Evolutionary conservation across 2,329 filamentous ascomycete genomes (phyloP).

Genomic region (Aspergillus pseudoterreus): DNA sequence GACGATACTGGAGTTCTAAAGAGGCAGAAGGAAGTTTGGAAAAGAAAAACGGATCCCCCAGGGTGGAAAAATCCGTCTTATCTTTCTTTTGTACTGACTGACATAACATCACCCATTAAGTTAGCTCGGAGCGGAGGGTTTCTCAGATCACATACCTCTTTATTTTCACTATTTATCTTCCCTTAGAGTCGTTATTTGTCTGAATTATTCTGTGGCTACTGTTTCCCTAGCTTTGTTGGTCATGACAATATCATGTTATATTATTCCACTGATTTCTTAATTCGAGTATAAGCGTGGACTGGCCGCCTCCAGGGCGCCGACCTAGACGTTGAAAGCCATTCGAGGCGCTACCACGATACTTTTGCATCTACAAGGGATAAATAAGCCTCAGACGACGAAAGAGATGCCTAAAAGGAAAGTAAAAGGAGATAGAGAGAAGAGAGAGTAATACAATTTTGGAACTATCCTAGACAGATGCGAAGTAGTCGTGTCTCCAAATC

Average conservation of each 20-base stretch:
- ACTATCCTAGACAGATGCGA: neutral
- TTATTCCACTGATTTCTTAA: neutral
- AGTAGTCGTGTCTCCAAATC: neutral
- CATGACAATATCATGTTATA: neutral
- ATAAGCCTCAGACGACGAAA: neutral
- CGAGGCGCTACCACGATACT: too few relatives aligned
- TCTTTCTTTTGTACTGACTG: neutral
- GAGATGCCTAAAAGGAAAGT: neutral
- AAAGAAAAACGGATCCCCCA: neutral
- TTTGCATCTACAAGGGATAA: too few relatives aligned
- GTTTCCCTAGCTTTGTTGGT: neutral
- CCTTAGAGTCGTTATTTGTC: neutral
- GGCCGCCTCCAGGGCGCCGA: neutral
- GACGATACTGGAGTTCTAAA: neutral
- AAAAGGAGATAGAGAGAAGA: neutral
- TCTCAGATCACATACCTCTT: neutral
- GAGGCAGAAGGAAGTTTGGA: neutral
- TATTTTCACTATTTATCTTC: neutral
- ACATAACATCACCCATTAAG: neutral
- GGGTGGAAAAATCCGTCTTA: neutral
- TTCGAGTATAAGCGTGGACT: neutral
- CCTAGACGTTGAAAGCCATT: neutral
- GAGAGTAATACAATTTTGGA: neutral
- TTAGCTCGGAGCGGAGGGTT: neutral
- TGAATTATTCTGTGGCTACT: neutral